These are phyloP conservation scores for Aspergillus avenaceus DNA, from an alignment of 495 filamentous ascomycete genomes.

Conservation along the genomic window DNA sequence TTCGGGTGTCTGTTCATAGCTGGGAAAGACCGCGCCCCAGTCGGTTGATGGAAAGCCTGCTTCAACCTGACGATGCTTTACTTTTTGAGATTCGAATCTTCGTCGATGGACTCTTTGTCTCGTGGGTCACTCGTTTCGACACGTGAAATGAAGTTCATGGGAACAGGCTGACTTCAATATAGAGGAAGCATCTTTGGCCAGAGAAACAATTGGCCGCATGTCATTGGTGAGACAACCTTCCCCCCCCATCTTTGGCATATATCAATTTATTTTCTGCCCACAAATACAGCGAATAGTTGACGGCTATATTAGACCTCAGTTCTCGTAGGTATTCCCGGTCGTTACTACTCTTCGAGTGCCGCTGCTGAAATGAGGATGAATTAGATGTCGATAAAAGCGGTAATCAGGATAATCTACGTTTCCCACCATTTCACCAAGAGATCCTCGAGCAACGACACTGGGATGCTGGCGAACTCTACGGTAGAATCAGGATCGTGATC, in stretches of 20 bases:
- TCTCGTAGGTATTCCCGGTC: constrained; percentile 6
- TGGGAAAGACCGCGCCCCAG: constrained; percentile 69
- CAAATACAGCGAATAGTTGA: too few species aligned
- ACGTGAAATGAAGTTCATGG: background rate
- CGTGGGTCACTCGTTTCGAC: constrained; percentile 45
- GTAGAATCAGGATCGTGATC: constrained; percentile 74
- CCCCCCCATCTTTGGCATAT: too few species aligned
- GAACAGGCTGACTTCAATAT: background rate
- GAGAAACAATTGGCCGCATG: constrained; percentile 56
- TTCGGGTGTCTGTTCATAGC: constrained; percentile 75
- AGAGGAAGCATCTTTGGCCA: constrained; percentile 53
- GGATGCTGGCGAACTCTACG: constrained; percentile 66
- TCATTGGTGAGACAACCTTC: constrained; percentile 42
- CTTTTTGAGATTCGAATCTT: constrained; percentile 67
- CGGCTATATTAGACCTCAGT: constrained; percentile 21
- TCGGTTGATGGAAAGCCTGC: constrained; percentile 54
- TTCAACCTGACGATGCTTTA: constrained; percentile 55
- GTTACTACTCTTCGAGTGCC: background rate
- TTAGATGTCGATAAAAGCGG: constrained; percentile 58
- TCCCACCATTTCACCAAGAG: constrained; percentile 70
- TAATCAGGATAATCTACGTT: constrained; percentile 60
- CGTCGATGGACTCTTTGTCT: constrained; percentile 63
- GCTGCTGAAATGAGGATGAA: background rate
- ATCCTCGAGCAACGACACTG: constrained; percentile 67
- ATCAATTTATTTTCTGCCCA: too few species aligned